Evolutionary conservation across 1,284 basidiomycete species (phyloP).

Genomic region (Filobasidium uniguttulatum): DNA sequence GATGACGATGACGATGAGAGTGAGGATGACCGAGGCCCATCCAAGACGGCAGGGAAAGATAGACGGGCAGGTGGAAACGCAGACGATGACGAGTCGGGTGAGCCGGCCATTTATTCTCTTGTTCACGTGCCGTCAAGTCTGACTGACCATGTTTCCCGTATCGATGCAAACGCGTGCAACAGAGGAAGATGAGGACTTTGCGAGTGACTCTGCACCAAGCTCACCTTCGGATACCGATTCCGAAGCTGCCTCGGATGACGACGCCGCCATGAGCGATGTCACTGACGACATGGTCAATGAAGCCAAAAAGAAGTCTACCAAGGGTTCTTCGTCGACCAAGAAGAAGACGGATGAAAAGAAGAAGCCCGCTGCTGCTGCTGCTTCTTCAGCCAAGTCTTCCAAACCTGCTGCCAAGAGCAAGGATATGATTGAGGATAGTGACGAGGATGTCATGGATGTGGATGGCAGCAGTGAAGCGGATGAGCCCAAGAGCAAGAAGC

Average conservation of each 20-base stretch:
- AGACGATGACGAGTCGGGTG: conserved; percentile 70
- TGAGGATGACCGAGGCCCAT: conserved; percentile 45
- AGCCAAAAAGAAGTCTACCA: conserved; percentile 42
- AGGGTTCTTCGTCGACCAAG: too few relatives aligned
- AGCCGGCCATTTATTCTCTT: conserved; percentile 23
- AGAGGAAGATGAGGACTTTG: conserved; percentile 78
- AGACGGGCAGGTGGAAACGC: conserved; percentile 42
- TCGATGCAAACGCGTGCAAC: too few relatives aligned
- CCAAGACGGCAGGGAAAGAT: conserved; percentile 26
- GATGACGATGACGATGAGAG: conserved; percentile 53
- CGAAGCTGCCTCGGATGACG: conserved; percentile 44
- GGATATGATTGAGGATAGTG: conserved; percentile 14
- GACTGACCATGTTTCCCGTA: neutral
- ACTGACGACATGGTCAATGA: conserved; percentile 56
- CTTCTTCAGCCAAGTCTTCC: conserved; percentile 2
- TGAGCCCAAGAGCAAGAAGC: conserved; percentile 16
- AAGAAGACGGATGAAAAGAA: conserved; percentile 43
- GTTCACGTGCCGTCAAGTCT: neutral
- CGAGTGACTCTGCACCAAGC: conserved; percentile 65
- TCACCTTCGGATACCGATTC: conserved; percentile 65
- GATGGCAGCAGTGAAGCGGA: conserved; percentile 7
- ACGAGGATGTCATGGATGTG: conserved; percentile 14
- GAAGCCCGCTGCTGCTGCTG: conserved; percentile 19
- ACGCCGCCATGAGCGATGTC: conserved; percentile 39
- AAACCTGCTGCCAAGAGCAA: conserved; percentile 13